These are phyloP conservation scores for Podospora pseudocomata DNA, from an alignment of 495 filamentous ascomycete genomes.

Conservation along the genomic window DNA sequence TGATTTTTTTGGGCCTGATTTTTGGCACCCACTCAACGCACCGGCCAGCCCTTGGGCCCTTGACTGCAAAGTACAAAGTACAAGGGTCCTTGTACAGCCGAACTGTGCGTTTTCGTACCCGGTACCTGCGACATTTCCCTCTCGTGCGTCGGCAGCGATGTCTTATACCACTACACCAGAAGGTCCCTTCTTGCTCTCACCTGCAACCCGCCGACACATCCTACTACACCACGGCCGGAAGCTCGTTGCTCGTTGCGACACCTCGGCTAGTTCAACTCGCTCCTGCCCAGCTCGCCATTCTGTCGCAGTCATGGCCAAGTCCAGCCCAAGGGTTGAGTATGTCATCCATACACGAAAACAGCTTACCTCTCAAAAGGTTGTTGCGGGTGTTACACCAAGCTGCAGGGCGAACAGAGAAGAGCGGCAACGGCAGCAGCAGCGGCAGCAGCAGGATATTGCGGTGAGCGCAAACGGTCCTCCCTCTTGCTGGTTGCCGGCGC, in stretches of 20 bases:
- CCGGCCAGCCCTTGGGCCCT: slow-evolving; percentile 10
- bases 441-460: too few relatives aligned
- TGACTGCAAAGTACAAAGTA: slow-evolving; percentile 17
- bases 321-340: too few relatives aligned
- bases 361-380: neutral
- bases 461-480: too few relatives aligned
- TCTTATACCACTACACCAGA: slow-evolving; percentile 1
- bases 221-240: slow-evolving; percentile 4
- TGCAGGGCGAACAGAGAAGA: neutral
- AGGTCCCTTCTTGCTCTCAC: neutral
- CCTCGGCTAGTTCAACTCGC: too few relatives aligned
- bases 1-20: slow-evolving; percentile 35
- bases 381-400: neutral
- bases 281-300: neutral
- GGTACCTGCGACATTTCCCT: slow-evolving; percentile 18
- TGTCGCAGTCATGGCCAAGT: too few relatives aligned
- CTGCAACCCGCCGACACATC: slow-evolving; percentile 8
- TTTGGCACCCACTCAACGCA: slow-evolving; percentile 21
- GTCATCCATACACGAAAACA: too few relatives aligned
- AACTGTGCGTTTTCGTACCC: slow-evolving; percentile 20
- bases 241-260: neutral
- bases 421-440: neutral
- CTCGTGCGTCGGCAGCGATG: neutral
- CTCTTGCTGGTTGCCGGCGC: too few relatives aligned
- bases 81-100: slow-evolving; percentile 17